Percentiles rank a stretch among this genome's conserved stretches.
Evolutionary conservation across 345 rosid species (phyloP).

Genomic region (Melastoma malabathricum): DNA sequence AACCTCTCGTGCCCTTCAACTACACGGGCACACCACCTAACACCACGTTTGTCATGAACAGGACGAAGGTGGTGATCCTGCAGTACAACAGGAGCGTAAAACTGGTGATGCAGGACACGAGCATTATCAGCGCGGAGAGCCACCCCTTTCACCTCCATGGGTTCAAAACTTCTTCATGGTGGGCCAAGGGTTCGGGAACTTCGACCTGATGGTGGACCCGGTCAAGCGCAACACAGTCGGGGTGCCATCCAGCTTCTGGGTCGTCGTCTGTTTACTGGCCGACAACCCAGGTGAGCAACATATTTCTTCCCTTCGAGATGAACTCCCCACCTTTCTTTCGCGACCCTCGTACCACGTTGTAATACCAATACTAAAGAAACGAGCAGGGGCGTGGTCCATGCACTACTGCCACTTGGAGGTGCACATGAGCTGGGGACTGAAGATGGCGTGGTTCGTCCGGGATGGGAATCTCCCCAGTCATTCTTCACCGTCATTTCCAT

Average conservation of each 20-base stretch:
- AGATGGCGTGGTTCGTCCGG: conserved; percentile 60
- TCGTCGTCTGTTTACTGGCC: conserved; percentile 51
- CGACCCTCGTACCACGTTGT: too few species aligned
- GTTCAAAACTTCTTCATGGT: conserved; percentile 52
- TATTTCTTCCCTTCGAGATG: not conserved
- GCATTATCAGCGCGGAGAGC: conserved; percentile 54
- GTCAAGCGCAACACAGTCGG: conserved; percentile 55
- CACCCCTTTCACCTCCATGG: conserved; percentile 86
- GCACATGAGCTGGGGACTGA: conserved; percentile 61
- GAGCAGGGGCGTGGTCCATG: conserved; percentile 60
- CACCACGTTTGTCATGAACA: conserved; percentile 36
- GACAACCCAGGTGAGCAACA: conserved; percentile 52
- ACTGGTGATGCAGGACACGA: conserved; percentile 66
- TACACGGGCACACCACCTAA: conserved; percentile 70
- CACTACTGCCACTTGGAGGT: conserved; percentile 65
- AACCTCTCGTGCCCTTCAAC: conserved; percentile 40
- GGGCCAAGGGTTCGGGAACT: conserved; percentile 74
- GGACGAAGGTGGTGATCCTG: conserved; percentile 43
- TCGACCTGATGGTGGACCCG: conserved; percentile 52
- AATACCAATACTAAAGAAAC: not conserved
- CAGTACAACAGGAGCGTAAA: conserved; percentile 56
- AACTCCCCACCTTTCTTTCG: too few species aligned
- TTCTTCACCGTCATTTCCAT: not conserved
- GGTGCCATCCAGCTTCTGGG: conserved; percentile 70
- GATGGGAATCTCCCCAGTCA: conserved; percentile 53